Conservation (phyloP, 164 flowering plant genomes). For the Umbellularia californica region DNA sequence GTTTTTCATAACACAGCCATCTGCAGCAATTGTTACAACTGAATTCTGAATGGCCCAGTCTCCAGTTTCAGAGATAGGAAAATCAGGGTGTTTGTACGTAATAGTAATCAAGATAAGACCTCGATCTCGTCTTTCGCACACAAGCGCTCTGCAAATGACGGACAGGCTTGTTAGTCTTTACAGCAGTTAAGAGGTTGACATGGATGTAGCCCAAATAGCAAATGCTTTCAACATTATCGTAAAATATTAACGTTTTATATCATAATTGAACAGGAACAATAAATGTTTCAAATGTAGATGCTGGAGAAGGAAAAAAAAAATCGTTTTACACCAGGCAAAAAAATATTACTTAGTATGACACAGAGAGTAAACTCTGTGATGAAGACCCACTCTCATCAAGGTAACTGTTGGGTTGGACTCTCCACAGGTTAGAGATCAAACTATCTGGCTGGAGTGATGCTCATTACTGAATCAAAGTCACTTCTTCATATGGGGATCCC, state of each 20-base stretch:
- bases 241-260: no score
- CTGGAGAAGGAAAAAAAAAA: no score
- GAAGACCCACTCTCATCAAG: background rate
- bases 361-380: background rate
- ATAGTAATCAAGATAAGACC: background rate
- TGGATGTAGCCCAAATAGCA: background rate
- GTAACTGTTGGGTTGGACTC: no score
- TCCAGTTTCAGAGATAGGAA: background rate
- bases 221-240: background rate
- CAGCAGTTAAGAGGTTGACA: background rate
- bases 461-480: no score
- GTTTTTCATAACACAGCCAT: background rate
- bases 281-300: background rate
- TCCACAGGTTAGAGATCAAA: no score
- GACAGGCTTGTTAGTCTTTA: background rate
- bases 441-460: no score
- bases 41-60: background rate
- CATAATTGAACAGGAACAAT: background rate
- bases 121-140: constrained; percentile 39
- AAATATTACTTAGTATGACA: background rate
- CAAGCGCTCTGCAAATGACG: constrained; percentile 43
- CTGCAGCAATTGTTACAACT: background rate
- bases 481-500: no score
- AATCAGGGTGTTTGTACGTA: background rate
- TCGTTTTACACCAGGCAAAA: background rate